Conservation (phyloP, 495 filamentous ascomycete genomes). For the Neurospora tetrasperma region DNA sequence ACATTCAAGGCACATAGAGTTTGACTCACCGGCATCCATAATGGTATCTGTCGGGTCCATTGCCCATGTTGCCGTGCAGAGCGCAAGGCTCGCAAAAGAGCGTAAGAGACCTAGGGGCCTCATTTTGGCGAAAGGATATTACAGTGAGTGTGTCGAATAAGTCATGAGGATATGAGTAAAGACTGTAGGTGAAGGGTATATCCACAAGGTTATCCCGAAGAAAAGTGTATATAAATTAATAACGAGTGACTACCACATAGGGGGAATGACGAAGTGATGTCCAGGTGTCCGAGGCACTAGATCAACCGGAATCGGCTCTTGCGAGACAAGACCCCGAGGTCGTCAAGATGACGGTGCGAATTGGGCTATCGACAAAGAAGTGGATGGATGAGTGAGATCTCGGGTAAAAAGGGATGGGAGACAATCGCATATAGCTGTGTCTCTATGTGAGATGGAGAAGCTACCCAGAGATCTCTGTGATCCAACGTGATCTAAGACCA, state of each 20-base stretch:
- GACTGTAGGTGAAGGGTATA: conserved; percentile 1
- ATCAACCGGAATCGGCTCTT: background rate
- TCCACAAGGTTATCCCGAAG: background rate
- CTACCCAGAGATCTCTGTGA: background rate
- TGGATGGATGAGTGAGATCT: background rate
- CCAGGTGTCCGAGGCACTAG: background rate
- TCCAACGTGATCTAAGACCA: background rate
- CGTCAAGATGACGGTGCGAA: background rate
- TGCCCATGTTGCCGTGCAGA: conserved; percentile 6
- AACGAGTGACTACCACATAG: background rate
- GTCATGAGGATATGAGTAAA: background rate
- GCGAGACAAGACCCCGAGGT: background rate
- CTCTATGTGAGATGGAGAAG: background rate
- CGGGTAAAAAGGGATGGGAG: background rate
- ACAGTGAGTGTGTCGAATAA: conserved; percentile 1
- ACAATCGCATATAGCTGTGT: background rate
- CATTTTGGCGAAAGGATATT: conserved; percentile 1
- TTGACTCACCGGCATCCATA: conserved; percentile 8
- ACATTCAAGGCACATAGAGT: background rate
- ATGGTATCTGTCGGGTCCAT: conserved; percentile 8
- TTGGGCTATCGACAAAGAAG: conserved; percentile 3
- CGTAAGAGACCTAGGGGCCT: conserved; percentile 8
- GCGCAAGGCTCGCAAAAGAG: conserved; percentile 9
- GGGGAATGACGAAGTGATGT: background rate
- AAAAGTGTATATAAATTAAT: background rate